Base-by-base conservation (phyloP, 2,329 filamentous ascomycete genomes). In the Emergomyces orientalis region DNA sequence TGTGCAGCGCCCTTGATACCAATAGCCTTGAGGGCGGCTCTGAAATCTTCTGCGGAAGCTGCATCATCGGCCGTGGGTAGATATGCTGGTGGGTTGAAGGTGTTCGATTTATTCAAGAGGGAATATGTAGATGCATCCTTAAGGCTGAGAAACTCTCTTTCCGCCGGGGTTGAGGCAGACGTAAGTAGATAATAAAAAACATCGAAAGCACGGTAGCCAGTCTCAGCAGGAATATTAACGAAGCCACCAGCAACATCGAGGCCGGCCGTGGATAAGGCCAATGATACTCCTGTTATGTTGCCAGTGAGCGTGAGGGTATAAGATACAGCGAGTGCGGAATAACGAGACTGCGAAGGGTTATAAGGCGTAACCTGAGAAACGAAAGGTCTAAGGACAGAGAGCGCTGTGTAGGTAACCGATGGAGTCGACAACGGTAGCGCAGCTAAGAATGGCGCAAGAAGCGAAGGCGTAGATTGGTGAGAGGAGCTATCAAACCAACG, bases 121-220 rank as follows among this genome's bases (percentile, higher is more conserved):
- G 86, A 77, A 74, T 97, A 99, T 52, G 84, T 82, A 3, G 89
- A 88, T 2, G 90, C 85, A 9, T 86, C 81, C 76, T 91, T 89
- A 37, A 99, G 82, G 32, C 88, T 86, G 17, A 99, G 79, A 65
- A 92, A 96, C 72, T 97, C 93, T 62, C 91, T 83, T 77, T 99
- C 94, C 1, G 91, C 88, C 3, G 88, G 86, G 0, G 90, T 94
- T 0, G 94, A 96, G 0, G 90, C 89, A n/a, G 89, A 91, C 0
- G 92, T 95, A 51, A 97, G 82, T 0, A 99, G 85, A 71, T 97
- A 97, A 78, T 99, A 97, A 73, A 99, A 97, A 59, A 96, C 94
- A 72, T 99, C 93, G 69, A 99, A 99, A 3, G 93, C 94, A 66
- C 94, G 87, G 75, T 91, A 91, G 14, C 94, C 94, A 7, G 86